Evolutionary conservation across 1,284 basidiomycete species (phyloP).

Genomic region (Trametes pubescens): DNA sequence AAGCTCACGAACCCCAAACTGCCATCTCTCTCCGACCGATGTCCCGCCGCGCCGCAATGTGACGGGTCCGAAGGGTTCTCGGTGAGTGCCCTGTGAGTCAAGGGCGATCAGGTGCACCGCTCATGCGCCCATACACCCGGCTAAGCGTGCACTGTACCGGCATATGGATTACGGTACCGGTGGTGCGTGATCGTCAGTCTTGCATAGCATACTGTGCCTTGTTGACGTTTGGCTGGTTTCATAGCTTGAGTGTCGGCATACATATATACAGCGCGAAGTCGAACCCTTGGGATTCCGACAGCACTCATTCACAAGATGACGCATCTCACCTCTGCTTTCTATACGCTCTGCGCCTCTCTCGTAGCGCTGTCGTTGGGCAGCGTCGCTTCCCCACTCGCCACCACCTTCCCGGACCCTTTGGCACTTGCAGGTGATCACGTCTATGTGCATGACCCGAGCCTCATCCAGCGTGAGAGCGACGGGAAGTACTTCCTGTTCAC

Average conservation of each 20-base stretch:
- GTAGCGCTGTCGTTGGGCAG: slow-evolving; percentile 10
- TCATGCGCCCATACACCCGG: neutral
- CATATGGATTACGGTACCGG: neutral
- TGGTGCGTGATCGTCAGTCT: slow-evolving; percentile 16
- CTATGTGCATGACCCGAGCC: slow-evolving; percentile 35
- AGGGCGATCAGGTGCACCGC: slow-evolving; percentile 7
- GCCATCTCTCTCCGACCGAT: neutral
- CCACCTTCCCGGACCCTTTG: slow-evolving; percentile 30
- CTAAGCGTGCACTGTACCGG: neutral
- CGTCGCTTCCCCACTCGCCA: slow-evolving; percentile 16
- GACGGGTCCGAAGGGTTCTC: neutral
- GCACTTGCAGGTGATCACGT: slow-evolving; percentile 19
- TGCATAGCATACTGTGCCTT: neutral
- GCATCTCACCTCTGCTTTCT: neutral
- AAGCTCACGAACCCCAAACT: neutral
- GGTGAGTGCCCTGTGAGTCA: neutral
- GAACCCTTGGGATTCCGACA: neutral
- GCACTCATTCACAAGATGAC: neutral
- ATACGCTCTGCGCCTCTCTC: neutral
- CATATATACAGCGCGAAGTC: neutral
- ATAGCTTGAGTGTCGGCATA: neutral
- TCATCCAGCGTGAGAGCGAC: slow-evolving; percentile 31
- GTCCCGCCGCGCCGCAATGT: neutral
- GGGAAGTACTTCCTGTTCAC: slow-evolving; percentile 37
- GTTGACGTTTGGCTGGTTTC: neutral